These are phyloP conservation scores for Komagataella pseudopastoris DNA, from an alignment of 805 yeast genomes.

Conservation along the genomic window DNA sequence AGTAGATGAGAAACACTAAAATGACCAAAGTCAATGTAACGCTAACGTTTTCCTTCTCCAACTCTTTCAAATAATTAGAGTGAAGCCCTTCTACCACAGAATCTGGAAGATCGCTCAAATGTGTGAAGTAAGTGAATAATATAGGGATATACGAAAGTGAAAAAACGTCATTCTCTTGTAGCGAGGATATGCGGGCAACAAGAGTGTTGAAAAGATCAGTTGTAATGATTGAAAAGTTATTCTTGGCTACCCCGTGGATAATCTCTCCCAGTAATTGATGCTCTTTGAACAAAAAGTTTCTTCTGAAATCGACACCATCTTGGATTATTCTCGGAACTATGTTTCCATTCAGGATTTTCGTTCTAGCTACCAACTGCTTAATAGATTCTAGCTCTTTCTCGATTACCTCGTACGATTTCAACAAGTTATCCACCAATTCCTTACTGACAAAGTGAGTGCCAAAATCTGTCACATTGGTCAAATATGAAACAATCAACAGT, in stretches of 20 bases:
- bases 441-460: not conserved
- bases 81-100: slow-evolving; percentile 24
- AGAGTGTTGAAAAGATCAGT: slow-evolving; percentile 23
- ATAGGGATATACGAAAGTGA: slow-evolving; percentile 54
- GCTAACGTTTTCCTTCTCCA: slow-evolving; percentile 25
- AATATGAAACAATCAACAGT: slow-evolving; percentile 45
- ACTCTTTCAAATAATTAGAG: slow-evolving; percentile 19
- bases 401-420: slow-evolving; percentile 43
- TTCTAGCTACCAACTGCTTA: slow-evolving; percentile 35
- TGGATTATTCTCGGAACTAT: slow-evolving; percentile 25
- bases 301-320: slow-evolving; percentile 39
- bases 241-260: slow-evolving; percentile 34
- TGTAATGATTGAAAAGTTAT: slow-evolving; percentile 17
- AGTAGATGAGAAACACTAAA: slow-evolving; percentile 38
- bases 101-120: slow-evolving; percentile 20
- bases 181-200: slow-evolving; percentile 28
- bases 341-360: slow-evolving; percentile 39
- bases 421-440: slow-evolving; percentile 24
- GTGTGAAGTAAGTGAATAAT: slow-evolving; percentile 29
- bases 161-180: slow-evolving; percentile 50
- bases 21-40: slow-evolving; percentile 37
- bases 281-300: slow-evolving; percentile 46
- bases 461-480: slow-evolving; percentile 10
- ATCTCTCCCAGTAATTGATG: slow-evolving; percentile 66
- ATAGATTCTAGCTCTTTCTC: slow-evolving; percentile 43